These are phyloP conservation scores for Cicer pinnatifidum DNA, from an alignment of 306 rosid genomes.

Conservation along the genomic window DNA sequence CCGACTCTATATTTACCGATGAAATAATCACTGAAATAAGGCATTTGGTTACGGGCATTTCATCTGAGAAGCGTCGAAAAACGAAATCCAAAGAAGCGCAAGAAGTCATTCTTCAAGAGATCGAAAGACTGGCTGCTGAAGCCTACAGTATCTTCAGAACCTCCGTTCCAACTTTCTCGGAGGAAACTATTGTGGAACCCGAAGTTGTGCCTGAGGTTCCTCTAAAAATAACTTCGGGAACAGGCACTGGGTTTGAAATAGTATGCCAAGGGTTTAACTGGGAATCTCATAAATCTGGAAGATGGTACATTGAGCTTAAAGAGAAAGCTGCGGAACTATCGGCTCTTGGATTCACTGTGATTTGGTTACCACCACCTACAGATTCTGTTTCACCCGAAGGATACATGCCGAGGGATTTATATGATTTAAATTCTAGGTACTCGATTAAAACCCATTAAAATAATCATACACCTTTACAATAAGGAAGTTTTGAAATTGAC, in stretches of 20 bases:
- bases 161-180: constrained; percentile 63
- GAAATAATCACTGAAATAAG: constrained; percentile 81
- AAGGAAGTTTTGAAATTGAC: constrained; percentile 23
- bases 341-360: constrained; percentile 79
- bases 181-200: constrained; percentile 55
- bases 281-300: constrained; percentile 94
- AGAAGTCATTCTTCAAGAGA: constrained; percentile 86
- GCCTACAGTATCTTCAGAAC: constrained; percentile 88
- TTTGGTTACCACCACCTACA: constrained; percentile 99
- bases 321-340: constrained; percentile 70
- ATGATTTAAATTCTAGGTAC: constrained; percentile 91
- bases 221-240: constrained; percentile 59
- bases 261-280: constrained; percentile 98
- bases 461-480: no score
- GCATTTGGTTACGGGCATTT: constrained; percentile 73
- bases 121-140: constrained; percentile 92
- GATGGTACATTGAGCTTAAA: constrained; percentile 87
- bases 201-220: constrained; percentile 42
- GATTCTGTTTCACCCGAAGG: constrained; percentile 95
- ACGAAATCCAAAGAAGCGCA: constrained; percentile 77
- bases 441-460: constrained; percentile 31
- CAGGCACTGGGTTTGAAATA: constrained; percentile 88
- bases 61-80: constrained; percentile 61
- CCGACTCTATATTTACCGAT: constrained; percentile 57
- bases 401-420: constrained; percentile 94